These are phyloP conservation scores for Brassica cretica DNA, from an alignment of 345 rosid genomes.

Conservation along the genomic window DNA sequence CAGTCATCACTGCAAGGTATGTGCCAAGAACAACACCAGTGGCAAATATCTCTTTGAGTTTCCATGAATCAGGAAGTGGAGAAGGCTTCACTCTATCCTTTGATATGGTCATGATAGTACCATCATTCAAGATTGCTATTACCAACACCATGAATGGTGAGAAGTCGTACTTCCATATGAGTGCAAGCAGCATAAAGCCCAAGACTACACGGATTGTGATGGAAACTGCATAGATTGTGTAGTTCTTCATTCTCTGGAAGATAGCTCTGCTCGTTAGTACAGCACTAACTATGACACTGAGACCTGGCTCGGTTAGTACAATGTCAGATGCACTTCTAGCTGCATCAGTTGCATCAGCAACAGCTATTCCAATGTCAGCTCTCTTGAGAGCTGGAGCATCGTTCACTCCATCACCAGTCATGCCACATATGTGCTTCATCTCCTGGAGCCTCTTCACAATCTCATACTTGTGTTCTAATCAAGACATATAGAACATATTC, in stretches of 20 bases:
- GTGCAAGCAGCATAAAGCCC: conserved; percentile 84
- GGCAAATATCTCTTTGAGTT: conserved; percentile 83
- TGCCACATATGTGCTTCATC: conserved; percentile 89
- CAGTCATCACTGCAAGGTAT: conserved; percentile 85
- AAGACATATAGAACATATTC: background rate
- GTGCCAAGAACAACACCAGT: conserved; percentile 82
- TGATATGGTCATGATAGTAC: conserved; percentile 82
- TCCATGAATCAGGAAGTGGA: conserved; percentile 86
- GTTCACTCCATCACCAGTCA: conserved; percentile 98
- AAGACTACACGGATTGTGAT: conserved; percentile 86
- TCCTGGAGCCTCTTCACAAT: conserved; percentile 86
- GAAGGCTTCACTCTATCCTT: conserved; percentile 87
- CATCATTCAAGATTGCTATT: conserved; percentile 87
- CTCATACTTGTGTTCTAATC: conserved; percentile 86
- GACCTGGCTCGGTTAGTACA: conserved; percentile 90
- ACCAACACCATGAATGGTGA: conserved; percentile 95
- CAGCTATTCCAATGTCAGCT: conserved; percentile 96
- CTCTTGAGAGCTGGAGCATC: conserved; percentile 95
- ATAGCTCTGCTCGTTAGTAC: conserved; percentile 92
- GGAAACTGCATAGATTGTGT: conserved; percentile 96
- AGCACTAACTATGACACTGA: conserved; percentile 92
- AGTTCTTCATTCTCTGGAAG: conserved; percentile 97
- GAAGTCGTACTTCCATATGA: conserved; percentile 91
- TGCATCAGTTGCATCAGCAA: conserved; percentile 97
- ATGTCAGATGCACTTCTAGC: conserved; percentile 92